These are phyloP conservation scores for Wakefieldia striispora DNA, from an alignment of 768 basidiomycete species.

Conservation along the genomic window DNA sequence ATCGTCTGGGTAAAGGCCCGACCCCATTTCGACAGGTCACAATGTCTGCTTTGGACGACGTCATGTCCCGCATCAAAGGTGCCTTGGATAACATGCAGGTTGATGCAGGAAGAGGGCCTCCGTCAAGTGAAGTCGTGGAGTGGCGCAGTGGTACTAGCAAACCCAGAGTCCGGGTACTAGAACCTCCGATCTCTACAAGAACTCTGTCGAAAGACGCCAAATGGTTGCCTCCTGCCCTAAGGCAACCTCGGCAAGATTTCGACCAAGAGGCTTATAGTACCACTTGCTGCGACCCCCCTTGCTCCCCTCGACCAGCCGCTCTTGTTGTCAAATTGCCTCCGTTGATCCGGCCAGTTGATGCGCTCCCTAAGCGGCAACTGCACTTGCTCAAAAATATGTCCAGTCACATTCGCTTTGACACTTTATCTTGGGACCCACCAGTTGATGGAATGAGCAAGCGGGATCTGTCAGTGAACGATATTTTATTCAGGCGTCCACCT, in stretches of 20 bases:
- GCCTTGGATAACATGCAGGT: constrained; percentile 69
- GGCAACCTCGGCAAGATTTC: constrained; percentile 37
- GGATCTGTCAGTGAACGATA: constrained; percentile 62
- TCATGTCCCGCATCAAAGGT: constrained; percentile 84
- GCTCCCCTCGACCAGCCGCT: constrained; percentile 41
- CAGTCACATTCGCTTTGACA: constrained; percentile 53
- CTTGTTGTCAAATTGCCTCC: constrained; percentile 50
- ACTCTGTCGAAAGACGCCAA: constrained; percentile 38
- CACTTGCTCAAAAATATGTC: constrained; percentile 39
- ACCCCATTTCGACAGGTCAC: constrained; percentile 44
- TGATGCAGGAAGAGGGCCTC: constrained; percentile 30
- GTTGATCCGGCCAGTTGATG: constrained; percentile 39
- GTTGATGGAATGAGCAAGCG: constrained; percentile 59
- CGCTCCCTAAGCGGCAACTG: constrained; percentile 49
- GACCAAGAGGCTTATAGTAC: constrained; percentile 44
- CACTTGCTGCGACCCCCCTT: constrained; percentile 49
- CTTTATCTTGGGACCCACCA: constrained; percentile 70
- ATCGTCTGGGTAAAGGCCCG: constrained; percentile 23
- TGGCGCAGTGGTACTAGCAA: constrained; percentile 22
- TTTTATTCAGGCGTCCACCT: constrained; percentile 53
- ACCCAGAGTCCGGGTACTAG: constrained; percentile 20
- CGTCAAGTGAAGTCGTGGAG: constrained; percentile 19
- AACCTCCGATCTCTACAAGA: constrained; percentile 10
- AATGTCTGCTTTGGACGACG: constrained; percentile 78
- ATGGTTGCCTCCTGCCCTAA: constrained; percentile 58